These are phyloP conservation scores for Corniculantispora saksenae DNA, from an alignment of 2,329 filamentous ascomycete genomes.

Conservation along the genomic window DNA sequence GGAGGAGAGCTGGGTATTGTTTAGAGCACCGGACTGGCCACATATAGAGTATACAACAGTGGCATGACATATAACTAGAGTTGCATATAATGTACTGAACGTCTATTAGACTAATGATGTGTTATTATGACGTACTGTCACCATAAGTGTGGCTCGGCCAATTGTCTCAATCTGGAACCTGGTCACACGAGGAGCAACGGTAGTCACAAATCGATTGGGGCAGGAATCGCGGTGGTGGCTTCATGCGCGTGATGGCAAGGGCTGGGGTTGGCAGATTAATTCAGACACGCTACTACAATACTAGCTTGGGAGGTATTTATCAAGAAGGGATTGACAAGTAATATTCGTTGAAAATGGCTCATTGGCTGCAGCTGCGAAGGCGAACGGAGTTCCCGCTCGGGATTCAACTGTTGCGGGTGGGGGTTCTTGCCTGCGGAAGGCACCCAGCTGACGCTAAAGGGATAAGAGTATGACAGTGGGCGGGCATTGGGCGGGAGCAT, in stretches of 20 bases:
- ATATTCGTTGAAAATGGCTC: background rate
- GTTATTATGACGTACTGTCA: background rate
- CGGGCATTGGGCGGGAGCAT: background rate
- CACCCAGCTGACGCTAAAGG: background rate
- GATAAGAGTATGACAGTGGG: background rate
- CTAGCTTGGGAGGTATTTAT: background rate
- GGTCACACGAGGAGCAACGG: background rate
- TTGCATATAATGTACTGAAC: too few species aligned
- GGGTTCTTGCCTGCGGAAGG: background rate
- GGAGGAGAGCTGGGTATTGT: constrained; percentile 55
- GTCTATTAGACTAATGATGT: too few species aligned
- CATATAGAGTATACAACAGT: background rate
- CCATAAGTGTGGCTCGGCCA: background rate
- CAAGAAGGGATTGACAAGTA: background rate
- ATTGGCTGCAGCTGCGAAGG: background rate
- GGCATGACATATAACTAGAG: background rate
- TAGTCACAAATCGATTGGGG: too few species aligned
- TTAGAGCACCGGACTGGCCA: background rate
- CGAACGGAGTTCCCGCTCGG: background rate
- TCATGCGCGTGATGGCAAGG: background rate
- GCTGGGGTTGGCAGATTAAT: background rate
- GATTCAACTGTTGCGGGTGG: background rate
- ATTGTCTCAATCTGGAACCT: background rate
- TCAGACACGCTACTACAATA: background rate
- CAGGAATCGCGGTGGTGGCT: too few species aligned